Evolutionary conservation across 345 rosid genomes (phyloP).

Genomic region (Angophora floribunda): DNA sequence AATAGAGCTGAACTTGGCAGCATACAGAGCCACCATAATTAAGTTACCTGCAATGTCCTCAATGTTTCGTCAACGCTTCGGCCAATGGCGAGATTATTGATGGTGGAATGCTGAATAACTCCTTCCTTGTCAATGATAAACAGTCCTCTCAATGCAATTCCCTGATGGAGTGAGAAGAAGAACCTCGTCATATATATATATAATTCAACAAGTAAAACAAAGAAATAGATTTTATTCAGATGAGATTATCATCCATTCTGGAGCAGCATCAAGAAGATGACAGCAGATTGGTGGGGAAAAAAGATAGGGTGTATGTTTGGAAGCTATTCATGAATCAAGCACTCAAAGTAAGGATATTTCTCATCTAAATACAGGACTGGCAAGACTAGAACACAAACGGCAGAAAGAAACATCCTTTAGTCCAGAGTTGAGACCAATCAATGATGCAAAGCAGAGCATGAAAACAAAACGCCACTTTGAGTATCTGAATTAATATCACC

Average conservation of each 20-base stretch:
- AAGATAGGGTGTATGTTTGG: not conserved
- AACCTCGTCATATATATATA: not conserved
- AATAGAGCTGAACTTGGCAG: not conserved
- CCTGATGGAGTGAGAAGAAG: constrained; percentile 23
- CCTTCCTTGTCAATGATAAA: constrained; percentile 98
- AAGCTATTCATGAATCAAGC: not conserved
- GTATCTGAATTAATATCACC: not conserved
- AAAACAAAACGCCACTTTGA: not conserved
- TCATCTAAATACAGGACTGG: not conserved
- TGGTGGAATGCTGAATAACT: constrained; percentile 92
- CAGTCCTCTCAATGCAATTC: constrained; percentile 91
- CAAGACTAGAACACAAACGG: not conserved
- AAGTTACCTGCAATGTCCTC: constrained; percentile 90
- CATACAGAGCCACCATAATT: not conserved
- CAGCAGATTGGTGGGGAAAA: not conserved
- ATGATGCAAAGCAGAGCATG: not conserved
- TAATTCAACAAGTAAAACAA: not conserved
- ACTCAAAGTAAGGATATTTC: not conserved
- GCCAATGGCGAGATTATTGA: constrained; percentile 95
- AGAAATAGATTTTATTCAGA: not conserved
- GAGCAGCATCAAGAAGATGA: not conserved
- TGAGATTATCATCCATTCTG: not conserved
- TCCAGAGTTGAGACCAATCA: not conserved
- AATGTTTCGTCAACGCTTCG: constrained; percentile 94
- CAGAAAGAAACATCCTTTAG: not conserved